These are phyloP conservation scores for Dryadomyces sulphureus DNA, from an alignment of 2,329 filamentous ascomycete species.

Conservation along the genomic window DNA sequence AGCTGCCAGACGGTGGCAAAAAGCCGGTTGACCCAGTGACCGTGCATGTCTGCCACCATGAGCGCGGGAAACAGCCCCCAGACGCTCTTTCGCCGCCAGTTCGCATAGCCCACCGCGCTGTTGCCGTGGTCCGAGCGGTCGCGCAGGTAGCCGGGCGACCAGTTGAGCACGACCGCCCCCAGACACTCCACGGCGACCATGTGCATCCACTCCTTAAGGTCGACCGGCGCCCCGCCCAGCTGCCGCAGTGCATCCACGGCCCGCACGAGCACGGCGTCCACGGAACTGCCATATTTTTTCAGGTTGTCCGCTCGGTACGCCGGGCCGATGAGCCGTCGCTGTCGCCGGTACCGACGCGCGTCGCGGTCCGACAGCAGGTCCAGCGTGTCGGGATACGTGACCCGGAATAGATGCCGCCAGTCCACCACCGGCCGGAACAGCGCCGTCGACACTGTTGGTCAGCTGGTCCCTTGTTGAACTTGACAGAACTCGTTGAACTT, in stretches of 20 bases:
- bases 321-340: constrained; percentile 33
- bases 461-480: not conserved
- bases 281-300: constrained; percentile 22
- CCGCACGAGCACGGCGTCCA: constrained; percentile 25
- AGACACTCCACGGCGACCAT: constrained; percentile 38
- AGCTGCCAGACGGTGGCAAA: constrained; percentile 30
- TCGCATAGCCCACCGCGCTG: constrained; percentile 31
- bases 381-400: constrained; percentile 25
- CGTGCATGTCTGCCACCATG: constrained; percentile 23
- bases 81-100: constrained; percentile 37
- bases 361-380: constrained; percentile 36
- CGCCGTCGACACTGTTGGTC: constrained; percentile 27
- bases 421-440: constrained; percentile 27
- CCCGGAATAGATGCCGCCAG: constrained; percentile 20
- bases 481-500: not conserved
- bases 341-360: constrained; percentile 29
- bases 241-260: constrained; percentile 21
- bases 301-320: constrained; percentile 29
- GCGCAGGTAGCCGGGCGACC: constrained; percentile 33
- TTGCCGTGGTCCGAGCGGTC: constrained; percentile 29
- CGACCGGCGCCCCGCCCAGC: constrained; percentile 24
- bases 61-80: constrained; percentile 33
- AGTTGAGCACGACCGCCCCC: constrained; percentile 32
- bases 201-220: constrained; percentile 42
- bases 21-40: constrained; percentile 19